These are phyloP conservation scores for Malassezia vespertilionis DNA, from an alignment of 1,284 basidiomycete genomes.

Conservation along the genomic window DNA sequence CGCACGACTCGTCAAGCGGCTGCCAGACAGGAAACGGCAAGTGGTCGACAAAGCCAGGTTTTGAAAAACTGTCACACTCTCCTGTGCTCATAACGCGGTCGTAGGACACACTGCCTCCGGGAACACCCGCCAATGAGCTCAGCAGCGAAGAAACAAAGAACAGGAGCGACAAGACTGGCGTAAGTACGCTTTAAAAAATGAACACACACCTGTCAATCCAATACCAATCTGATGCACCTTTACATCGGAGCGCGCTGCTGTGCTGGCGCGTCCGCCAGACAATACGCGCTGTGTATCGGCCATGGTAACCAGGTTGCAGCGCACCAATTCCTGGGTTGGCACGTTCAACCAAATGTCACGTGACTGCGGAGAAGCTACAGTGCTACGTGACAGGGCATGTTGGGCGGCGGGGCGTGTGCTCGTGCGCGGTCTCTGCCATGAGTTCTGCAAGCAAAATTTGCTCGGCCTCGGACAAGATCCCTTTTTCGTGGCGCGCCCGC, in stretches of 20 bases:
- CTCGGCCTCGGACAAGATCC: slow-evolving; percentile 5
- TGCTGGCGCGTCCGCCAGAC: slow-evolving; percentile 8
- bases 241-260: neutral
- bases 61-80: slow-evolving; percentile 4
- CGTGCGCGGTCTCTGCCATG: slow-evolving; percentile 11
- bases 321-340: neutral
- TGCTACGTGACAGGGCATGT: neutral
- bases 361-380: neutral
- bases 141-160: slow-evolving; percentile 12
- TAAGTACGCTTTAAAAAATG: no score
- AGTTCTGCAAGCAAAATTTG: slow-evolving; percentile 7
- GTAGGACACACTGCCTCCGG: neutral
- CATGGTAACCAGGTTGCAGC: neutral
- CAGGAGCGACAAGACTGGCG: slow-evolving; percentile 3
- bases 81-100: neutral
- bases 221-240: slow-evolving; percentile 9
- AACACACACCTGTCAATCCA: slow-evolving; percentile 3
- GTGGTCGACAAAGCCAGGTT: slow-evolving; percentile 11
- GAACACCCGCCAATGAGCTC: slow-evolving; percentile 4
- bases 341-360: neutral
- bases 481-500: slow-evolving; percentile 9
- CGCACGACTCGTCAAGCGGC: slow-evolving; percentile 8
- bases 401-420: neutral
- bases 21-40: slow-evolving; percentile 15
- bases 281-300: slow-evolving; percentile 3